phyloP scores from a whole-genome alignment of 441 rosid species.

The Dalechampia spathulata region DNA sequence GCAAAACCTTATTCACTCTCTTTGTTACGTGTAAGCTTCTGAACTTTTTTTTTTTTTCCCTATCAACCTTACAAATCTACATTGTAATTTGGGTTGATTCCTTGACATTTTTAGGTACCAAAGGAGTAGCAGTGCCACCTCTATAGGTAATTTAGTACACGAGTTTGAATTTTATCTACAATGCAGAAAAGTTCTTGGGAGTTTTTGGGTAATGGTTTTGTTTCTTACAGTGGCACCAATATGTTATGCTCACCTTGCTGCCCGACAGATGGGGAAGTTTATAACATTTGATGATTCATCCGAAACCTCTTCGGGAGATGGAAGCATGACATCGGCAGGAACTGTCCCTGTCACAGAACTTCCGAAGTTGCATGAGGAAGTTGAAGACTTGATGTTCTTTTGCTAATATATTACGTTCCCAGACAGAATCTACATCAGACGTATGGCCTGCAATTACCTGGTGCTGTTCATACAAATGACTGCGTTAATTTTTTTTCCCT shows the following conservation, averaged over 20 bases:
- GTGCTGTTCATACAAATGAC: no score
- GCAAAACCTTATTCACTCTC: conserved; percentile 62
- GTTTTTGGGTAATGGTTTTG: background rate
- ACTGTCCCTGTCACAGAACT: conserved; percentile 45
- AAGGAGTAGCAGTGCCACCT: conserved; percentile 73
- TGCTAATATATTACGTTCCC: no score
- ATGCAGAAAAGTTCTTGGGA: background rate
- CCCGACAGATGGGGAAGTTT: conserved; percentile 69
- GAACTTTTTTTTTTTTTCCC: background rate
- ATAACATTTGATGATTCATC: conserved; percentile 54
- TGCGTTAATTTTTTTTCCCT: no score
- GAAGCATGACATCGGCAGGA: conserved; percentile 27
- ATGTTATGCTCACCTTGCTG: conserved; percentile 88
- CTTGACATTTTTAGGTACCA: conserved; percentile 51
- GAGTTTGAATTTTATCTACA: background rate
- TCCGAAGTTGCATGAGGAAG: conserved; percentile 51
- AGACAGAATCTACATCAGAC: no score
- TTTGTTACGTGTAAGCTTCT: conserved; percentile 76
- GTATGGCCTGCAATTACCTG: no score
- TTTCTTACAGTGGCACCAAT: conserved; percentile 72
- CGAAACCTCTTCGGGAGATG: conserved; percentile 41
- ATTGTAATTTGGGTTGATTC: background rate
- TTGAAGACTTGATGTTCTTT: conserved; percentile 74
- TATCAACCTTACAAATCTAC: background rate
- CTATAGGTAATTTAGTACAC: conserved; percentile 47